A percentile compares a stretch with the other conserved stretches of the same genome.
Conservation (phyloP, 768 basidiomycete species). For the Xanthoconium purpureum region DNA sequence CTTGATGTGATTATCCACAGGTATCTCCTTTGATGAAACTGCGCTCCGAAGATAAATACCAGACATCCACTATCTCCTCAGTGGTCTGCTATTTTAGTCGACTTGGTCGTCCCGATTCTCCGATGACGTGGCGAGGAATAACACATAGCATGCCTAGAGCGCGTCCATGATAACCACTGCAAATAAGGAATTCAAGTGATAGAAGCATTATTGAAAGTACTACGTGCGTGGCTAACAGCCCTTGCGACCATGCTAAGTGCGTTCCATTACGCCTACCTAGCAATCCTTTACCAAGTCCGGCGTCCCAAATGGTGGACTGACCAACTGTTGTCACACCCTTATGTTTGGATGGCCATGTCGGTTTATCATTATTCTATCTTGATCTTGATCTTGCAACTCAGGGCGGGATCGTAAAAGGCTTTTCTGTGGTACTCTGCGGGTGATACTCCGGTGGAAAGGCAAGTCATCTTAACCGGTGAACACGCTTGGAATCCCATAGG, state of each 20-base stretch:
- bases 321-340: constrained; percentile 6
- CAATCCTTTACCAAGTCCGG: neutral
- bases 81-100: constrained; percentile 37
- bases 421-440: constrained; percentile 21
- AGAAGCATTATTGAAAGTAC: constrained; percentile 21
- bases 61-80: constrained; percentile 32
- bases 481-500: no score
- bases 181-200: constrained; percentile 2
- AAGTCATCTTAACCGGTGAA: neutral
- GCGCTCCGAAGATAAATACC: constrained; percentile 32
- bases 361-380: neutral
- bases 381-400: constrained; percentile 21
- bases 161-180: constrained; percentile 34
- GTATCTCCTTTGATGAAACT: constrained; percentile 30
- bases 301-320: constrained; percentile 21
- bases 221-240: constrained; percentile 29
- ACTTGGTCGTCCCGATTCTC: constrained; percentile 37
- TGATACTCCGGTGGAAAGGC: constrained; percentile 25
- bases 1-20: neutral
- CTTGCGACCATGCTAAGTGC: constrained; percentile 20
- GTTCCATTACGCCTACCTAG: neutral
- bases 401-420: constrained; percentile 16
- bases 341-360: neutral
- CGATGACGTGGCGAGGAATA: constrained; percentile 38
- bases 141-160: constrained; percentile 36